Evolutionary conservation across 305 asterid genomes (phyloP).

Genomic region (Solanum aculeatissimum): DNA sequence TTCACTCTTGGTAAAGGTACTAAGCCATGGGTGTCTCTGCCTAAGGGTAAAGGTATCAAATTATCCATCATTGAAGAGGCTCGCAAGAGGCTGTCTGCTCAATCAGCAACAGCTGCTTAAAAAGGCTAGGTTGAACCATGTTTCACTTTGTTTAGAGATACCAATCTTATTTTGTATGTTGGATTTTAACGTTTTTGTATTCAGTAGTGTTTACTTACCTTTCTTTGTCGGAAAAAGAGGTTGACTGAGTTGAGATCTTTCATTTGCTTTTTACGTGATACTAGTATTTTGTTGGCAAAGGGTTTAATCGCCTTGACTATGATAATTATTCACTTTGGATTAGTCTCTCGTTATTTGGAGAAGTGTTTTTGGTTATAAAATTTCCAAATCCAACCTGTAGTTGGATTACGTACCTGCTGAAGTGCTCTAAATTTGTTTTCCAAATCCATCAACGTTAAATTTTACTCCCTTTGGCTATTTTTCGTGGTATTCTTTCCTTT

Average conservation of each 20-base stretch:
- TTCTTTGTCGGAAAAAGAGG: neutral
- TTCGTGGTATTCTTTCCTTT: too few species aligned
- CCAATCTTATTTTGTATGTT: neutral
- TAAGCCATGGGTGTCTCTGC: conserved; percentile 6
- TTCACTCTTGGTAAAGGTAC: conserved; percentile 5
- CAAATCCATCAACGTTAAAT: too few species aligned
- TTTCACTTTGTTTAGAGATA: neutral
- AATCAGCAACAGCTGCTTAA: conserved; percentile 3
- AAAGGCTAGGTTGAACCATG: neutral
- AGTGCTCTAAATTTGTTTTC: neutral
- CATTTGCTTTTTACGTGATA: neutral
- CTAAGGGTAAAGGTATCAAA: conserved; percentile 4
- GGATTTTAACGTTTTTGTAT: neutral
- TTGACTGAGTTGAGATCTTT: neutral
- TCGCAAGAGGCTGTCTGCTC: conserved; percentile 2
- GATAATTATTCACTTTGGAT: neutral
- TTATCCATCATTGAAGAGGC: conserved; percentile 7
- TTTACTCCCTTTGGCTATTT: too few species aligned
- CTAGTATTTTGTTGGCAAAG: neutral
- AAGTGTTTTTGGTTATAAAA: neutral
- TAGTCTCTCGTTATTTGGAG: neutral
- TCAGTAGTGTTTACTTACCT: neutral
- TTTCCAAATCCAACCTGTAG: neutral
- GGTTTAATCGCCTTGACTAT: neutral
- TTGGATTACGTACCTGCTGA: neutral